Evolutionary conservation across 345 rosid genomes (phyloP).

Genomic region (Rhizophora mangle): DNA sequence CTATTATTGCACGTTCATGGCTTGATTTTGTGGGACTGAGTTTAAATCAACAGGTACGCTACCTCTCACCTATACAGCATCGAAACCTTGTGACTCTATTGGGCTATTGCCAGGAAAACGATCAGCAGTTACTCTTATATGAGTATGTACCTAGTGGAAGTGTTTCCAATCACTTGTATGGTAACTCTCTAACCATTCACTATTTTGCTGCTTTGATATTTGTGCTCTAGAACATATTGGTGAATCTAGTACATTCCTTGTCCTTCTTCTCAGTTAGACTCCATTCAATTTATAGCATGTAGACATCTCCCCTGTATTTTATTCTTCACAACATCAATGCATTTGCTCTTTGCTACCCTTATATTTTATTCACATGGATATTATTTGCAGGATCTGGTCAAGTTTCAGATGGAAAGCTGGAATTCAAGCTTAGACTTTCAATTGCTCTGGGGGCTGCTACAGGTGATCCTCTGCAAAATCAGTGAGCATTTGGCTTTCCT

Average conservation of each 20-base stretch:
- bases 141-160: conserved; percentile 96
- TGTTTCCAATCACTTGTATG: conserved; percentile 93
- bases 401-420: conserved; percentile 69
- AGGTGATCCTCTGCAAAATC: conserved; percentile 89
- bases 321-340: not conserved
- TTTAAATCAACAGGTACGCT: conserved; percentile 50
- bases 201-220: conserved; percentile 11
- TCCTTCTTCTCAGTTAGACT: not conserved
- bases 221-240: not conserved
- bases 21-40: conserved; percentile 18
- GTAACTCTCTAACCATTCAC: conserved; percentile 69
- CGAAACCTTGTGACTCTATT: conserved; percentile 79
- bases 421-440: conserved; percentile 86
- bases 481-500: conserved; percentile 79
- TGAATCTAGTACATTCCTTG: not conserved
- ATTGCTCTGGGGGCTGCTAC: conserved; percentile 92
- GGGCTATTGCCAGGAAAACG: conserved; percentile 89
- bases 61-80: conserved; percentile 42
- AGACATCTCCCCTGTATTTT: not conserved
- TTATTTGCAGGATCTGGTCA: conserved; percentile 55
- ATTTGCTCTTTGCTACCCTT: not conserved
- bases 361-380: conserved; percentile 2
- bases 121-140: conserved; percentile 70
- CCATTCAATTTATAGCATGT: not conserved
- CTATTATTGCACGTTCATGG: conserved; percentile 8